Evolutionary conservation across 352 stramenopile genomes (phyloP).

Genomic region (Phytophthora boehmeriae): DNA sequence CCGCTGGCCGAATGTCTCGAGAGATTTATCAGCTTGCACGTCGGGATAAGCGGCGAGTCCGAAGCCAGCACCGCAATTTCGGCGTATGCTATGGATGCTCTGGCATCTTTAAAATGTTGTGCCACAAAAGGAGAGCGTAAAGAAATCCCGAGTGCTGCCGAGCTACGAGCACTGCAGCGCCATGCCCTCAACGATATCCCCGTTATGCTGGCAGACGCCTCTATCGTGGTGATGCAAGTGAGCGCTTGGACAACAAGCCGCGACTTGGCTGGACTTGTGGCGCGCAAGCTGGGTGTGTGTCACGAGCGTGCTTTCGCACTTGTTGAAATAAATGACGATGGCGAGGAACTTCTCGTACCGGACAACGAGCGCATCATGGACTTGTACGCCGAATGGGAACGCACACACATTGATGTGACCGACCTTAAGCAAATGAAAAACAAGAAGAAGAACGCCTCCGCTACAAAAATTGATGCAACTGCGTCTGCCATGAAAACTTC

Average conservation of each 20-base stretch:
- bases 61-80: conserved; percentile 33
- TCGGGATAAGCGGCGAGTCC: conserved; percentile 18
- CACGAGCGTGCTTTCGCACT: conserved; percentile 60
- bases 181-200: conserved; percentile 48
- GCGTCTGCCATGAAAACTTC: background rate
- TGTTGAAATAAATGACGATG: conserved; percentile 56
- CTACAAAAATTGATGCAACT: background rate
- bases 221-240: conserved; percentile 42
- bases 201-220: conserved; percentile 56
- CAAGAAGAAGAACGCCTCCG: conserved; percentile 15
- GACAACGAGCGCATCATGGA: conserved; percentile 74
- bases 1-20: conserved; percentile 59
- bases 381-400: conserved; percentile 76
- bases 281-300: conserved; percentile 46
- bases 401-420: conserved; percentile 49
- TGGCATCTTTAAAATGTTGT: conserved; percentile 44
- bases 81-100: conserved; percentile 47
- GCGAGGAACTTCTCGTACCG: conserved; percentile 64
- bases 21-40: conserved; percentile 52
- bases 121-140: conserved; percentile 52
- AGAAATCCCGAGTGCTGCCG: conserved; percentile 61
- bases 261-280: conserved; percentile 48
- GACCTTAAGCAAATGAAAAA: conserved; percentile 50
- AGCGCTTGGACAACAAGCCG: conserved; percentile 67
- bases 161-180: conserved; percentile 61